phyloP scores from a whole-genome alignment of 305 asterid genomes.

The Fraxinus floribunda region DNA sequence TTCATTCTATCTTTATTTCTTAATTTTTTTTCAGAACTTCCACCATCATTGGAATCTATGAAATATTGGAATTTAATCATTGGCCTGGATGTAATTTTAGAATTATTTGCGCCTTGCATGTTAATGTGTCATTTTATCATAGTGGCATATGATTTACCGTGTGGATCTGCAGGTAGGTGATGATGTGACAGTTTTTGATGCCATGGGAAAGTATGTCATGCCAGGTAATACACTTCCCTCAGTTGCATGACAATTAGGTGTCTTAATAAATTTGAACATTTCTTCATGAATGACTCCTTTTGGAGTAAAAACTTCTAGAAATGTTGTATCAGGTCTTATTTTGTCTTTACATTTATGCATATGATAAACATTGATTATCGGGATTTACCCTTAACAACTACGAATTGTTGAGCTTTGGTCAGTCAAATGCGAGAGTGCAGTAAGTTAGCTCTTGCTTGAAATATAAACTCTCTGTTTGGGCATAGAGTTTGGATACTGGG shows the following conservation, averaged over 20 bases:
- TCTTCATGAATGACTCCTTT: not conserved
- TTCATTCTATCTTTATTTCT: not conserved
- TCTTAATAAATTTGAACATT: not conserved
- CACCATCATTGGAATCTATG: not conserved
- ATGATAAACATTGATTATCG: not conserved
- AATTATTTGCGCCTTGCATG: not conserved
- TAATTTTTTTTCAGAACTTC: not conserved
- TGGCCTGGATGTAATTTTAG: not conserved
- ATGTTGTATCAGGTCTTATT: not conserved
- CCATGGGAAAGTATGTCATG: constrained; percentile 94
- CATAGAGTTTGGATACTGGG: not conserved
- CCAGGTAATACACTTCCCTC: constrained; percentile 62
- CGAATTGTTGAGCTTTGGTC: not conserved
- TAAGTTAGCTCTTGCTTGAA: not conserved
- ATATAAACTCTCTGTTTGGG: not conserved
- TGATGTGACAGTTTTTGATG: constrained; percentile 71
- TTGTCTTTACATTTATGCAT: not conserved
- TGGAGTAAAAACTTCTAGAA: not conserved
- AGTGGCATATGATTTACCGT: not conserved
- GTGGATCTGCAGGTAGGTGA: constrained; percentile 70
- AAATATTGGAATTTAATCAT: not conserved
- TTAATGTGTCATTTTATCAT: not conserved
- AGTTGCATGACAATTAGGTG: constrained; percentile 6
- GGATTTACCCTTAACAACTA: not conserved
- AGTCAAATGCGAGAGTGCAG: not conserved